Base-by-base conservation (phyloP, 768 basidiomycete genomes). In the Suillus tomentosus region DNA sequence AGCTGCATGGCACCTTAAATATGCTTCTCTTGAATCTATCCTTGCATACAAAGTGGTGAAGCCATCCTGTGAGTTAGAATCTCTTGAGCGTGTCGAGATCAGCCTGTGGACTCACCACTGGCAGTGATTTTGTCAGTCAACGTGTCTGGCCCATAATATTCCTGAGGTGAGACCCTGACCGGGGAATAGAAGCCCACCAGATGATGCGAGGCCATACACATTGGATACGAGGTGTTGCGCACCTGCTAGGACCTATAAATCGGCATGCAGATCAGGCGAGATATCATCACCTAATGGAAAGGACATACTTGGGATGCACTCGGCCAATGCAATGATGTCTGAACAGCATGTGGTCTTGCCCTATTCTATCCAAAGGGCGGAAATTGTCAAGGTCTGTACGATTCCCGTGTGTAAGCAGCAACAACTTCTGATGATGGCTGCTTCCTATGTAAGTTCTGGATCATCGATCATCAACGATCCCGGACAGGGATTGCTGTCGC, bases 331-430 rank as follows among this genome's bases (percentile, higher is more conserved):
- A 45, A 3, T 45, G 43, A 9, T 45, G 19, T 45, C 43, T 45
- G 19, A 10, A n/a, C 43, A 9, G 43, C 43, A 8, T n/a, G 43
- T 10, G 19, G 43, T n/a, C 1, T 45, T 45, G 9, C 19, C 3
- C 8, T 42, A 7, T 17, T 17, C 7, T n/a, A 45, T n/a, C 43
- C 19, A 9, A 45, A 45, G 19, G 3, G 43, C 19, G 13, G 3
- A 4, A n/a, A 9, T 45, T 45, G 43, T 45, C 13, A 45, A 45
- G 19, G 43, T 45, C 9, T 10, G 43, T n/a, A 45, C 9, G 43
- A 45, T 48, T 48, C 47, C 22, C 6, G 47, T n/a, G n/a, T 24
- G 47, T 48, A 48, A 48, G n/a, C 47, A 48, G 47, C 47, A 48
- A 14, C 22, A 24, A 24, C 45, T 47, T 22, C 45, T 47, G n/a